phyloP scores from a whole-genome alignment of 176 grass and related monocot species.

The Oryza longistaminata region DNA sequence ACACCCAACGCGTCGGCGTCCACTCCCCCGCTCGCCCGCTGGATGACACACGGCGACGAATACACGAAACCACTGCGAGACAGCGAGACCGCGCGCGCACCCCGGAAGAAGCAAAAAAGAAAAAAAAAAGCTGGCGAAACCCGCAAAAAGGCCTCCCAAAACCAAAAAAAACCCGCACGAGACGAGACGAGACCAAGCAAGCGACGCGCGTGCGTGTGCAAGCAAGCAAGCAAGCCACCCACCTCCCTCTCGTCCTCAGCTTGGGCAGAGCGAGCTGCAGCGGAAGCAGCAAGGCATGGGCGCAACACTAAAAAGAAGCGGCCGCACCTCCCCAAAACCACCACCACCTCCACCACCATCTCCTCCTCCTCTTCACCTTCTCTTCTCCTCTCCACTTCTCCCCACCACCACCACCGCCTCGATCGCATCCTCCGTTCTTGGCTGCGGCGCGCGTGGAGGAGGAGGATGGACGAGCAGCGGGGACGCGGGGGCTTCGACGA shows the following conservation, averaged over 20 bases:
- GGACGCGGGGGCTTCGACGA: slow-evolving; percentile 11
- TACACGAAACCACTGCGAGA: not conserved
- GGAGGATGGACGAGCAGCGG: slow-evolving; percentile 45
- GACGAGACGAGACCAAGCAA: slow-evolving; percentile 34
- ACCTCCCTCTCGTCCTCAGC: no score
- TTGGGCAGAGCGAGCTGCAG: not conserved
- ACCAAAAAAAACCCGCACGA: not conserved
- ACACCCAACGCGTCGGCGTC: not conserved
- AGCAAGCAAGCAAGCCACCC: slow-evolving; percentile 1
- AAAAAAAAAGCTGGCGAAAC: not conserved
- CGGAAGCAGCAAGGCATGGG: slow-evolving; percentile 55
- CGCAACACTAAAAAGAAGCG: slow-evolving; percentile 51
- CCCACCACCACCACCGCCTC: no score
- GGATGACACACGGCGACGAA: slow-evolving; percentile 26
- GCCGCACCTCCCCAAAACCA: slow-evolving; percentile 37
- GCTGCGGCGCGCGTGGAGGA: not conserved
- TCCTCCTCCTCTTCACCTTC: not conserved
- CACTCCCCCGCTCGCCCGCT: not conserved
- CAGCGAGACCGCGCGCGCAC: not conserved
- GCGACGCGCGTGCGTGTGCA: slow-evolving; percentile 15
- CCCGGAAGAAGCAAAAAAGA: not conserved
- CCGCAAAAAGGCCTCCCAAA: not conserved
- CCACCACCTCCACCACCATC: not conserved
- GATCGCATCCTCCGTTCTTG: not conserved
- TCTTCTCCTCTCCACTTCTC: not conserved